These are phyloP conservation scores for Oxyria digyna DNA, from an alignment of 148 eudicot genomes.

Conservation along the genomic window DNA sequence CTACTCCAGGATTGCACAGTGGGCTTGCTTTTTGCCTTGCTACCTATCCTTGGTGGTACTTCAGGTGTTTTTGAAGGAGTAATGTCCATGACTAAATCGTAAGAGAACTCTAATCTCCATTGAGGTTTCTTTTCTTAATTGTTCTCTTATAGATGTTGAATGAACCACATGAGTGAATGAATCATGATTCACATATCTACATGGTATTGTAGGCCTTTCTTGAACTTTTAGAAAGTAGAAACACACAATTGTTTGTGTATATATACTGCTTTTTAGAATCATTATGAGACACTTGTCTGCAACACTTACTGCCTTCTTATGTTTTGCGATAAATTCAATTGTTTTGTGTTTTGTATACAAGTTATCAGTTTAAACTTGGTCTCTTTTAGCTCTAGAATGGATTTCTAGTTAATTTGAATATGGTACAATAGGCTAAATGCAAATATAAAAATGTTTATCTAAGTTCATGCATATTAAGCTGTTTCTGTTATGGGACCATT, in stretches of 20 bases:
- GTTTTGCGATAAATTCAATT: neutral
- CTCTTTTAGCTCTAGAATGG: neutral
- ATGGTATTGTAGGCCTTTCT: neutral
- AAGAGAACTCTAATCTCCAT: conserved; percentile 18
- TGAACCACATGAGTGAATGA: neutral
- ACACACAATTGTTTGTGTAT: neutral
- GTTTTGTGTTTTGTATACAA: neutral
- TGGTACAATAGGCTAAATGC: neutral
- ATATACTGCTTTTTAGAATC: neutral
- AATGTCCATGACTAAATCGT: conserved; percentile 90
- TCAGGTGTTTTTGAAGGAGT: conserved; percentile 84
- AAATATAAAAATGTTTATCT: neutral
- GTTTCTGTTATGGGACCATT: neutral
- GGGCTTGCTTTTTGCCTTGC: conserved; percentile 89
- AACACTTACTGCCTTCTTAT: neutral
- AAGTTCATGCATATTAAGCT: neutral
- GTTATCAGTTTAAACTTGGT: neutral
- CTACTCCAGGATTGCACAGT: conserved; percentile 85
- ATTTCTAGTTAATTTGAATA: neutral
- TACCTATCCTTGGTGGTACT: conserved; percentile 91
- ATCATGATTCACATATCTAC: neutral
- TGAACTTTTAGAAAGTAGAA: neutral
- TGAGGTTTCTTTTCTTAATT: conserved; percentile 4
- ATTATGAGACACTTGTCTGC: neutral
- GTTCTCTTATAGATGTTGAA: neutral